phyloP scores from a whole-genome alignment of 1,284 basidiomycete species.

The Malassezia yamatoensis region DNA sequence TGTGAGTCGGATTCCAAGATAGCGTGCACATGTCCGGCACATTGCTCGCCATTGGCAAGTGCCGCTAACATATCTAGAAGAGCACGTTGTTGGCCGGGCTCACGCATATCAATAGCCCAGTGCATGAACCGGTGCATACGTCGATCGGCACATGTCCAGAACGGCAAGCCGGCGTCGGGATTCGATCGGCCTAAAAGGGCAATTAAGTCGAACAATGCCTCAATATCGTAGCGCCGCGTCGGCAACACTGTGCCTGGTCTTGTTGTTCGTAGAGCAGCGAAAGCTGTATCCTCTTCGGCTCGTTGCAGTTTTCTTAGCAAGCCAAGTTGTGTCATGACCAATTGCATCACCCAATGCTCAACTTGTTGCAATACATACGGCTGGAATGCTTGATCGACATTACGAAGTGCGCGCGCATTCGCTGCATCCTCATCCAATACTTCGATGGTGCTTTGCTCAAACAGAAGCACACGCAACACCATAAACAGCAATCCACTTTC shows the following conservation, averaged over 20 bases:
- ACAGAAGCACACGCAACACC: constrained; percentile 46
- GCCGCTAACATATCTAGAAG: constrained; percentile 44
- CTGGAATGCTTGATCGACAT: constrained; percentile 35
- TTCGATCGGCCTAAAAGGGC: constrained; percentile 35
- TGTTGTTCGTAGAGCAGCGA: constrained; percentile 21
- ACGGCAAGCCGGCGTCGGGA: constrained; percentile 35
- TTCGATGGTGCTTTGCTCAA: constrained; percentile 56
- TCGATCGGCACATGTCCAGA: constrained; percentile 50
- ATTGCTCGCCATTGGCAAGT: constrained; percentile 36
- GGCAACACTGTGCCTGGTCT: constrained; percentile 26
- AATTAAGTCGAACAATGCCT: constrained; percentile 43
- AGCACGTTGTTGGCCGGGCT: constrained; percentile 41
- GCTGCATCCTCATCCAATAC: constrained; percentile 13
- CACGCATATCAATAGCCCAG: constrained; percentile 46
- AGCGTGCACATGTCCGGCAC: constrained; percentile 40
- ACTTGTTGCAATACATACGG: constrained; percentile 42
- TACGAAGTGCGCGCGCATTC: constrained; percentile 20
- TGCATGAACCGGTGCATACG: constrained; percentile 40
- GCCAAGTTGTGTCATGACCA: constrained; percentile 34
- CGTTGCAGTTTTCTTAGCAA: constrained; percentile 43
- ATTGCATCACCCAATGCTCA: constrained; percentile 27
- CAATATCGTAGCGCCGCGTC: constrained; percentile 42
- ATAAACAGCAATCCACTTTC: constrained; percentile 63
- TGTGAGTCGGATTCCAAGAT: constrained; percentile 33
- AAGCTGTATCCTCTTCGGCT: constrained; percentile 44